Conservation (phyloP, 148 eudicot genomes). For the Spergularia bocconei region DNA sequence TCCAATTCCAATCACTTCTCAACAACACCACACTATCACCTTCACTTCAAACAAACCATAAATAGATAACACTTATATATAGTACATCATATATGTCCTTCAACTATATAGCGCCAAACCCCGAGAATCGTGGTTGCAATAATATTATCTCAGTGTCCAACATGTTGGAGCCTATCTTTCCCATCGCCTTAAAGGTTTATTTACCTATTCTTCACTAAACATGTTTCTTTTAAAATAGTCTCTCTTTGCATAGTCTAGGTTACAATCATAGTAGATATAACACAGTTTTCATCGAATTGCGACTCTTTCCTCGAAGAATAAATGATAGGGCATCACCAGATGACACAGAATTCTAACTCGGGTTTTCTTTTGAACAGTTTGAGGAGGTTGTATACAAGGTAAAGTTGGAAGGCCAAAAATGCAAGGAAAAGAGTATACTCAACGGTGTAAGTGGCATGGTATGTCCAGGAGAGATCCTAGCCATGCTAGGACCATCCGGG, state of each 20-base stretch:
- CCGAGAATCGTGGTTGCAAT: slow-evolving; percentile 14
- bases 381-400: slow-evolving; percentile 93
- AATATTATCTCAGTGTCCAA: slow-evolving; percentile 3
- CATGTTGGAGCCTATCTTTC: slow-evolving; percentile 39
- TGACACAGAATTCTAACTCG: neutral
- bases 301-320: no score
- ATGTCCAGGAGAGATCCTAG: slow-evolving; percentile 82
- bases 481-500: slow-evolving; percentile 97
- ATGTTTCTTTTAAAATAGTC: neutral
- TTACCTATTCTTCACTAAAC: slow-evolving; percentile 8
- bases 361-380: slow-evolving; percentile 50
- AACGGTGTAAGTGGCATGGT: slow-evolving; percentile 83
- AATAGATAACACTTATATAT: neutral
- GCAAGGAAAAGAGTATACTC: slow-evolving; percentile 69
- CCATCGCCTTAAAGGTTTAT: slow-evolving; percentile 69
- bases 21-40: neutral
- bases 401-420: slow-evolving; percentile 40
- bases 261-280: neutral
- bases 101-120: slow-evolving; percentile 25
- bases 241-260: neutral
- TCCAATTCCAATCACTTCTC: neutral
- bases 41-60: neutral
- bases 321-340: neutral
- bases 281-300: no score
- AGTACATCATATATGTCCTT: slow-evolving; percentile 13